Conservation (phyloP, 2,329 filamentous ascomycete species). For the Bipolaris victoriae region DNA sequence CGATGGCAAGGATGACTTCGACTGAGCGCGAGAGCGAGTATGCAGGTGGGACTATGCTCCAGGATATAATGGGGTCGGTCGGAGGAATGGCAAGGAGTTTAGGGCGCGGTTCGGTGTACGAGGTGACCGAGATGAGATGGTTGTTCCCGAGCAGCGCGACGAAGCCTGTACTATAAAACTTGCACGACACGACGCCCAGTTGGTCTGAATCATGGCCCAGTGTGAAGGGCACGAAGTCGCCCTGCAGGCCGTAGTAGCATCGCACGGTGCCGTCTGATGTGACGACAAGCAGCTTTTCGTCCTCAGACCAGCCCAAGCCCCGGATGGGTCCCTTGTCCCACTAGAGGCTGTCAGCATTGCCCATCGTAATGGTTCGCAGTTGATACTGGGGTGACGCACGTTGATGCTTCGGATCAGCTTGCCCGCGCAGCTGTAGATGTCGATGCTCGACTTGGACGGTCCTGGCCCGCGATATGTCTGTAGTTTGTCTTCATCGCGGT, state of each 20-base stretch:
- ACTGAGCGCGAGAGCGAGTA: conserved; percentile 91
- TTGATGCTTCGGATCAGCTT: conserved; percentile 82
- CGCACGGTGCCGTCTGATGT: conserved; percentile 88
- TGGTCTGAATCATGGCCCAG: conserved; percentile 88
- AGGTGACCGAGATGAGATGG: conserved; percentile 80
- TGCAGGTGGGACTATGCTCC: conserved; percentile 85
- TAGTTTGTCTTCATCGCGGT: conserved; percentile 86
- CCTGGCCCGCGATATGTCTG: conserved; percentile 76
- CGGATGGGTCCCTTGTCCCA: conserved; percentile 92
- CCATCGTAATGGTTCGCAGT: conserved; percentile 1
- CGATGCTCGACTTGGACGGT: conserved; percentile 80
- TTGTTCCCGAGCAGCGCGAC: conserved; percentile 92
- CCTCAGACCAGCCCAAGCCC: conserved; percentile 94
- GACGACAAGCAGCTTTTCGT: conserved; percentile 88
- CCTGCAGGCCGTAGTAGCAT: conserved; percentile 89
- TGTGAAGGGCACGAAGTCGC: conserved; percentile 93
- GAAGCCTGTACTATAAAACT: conserved; percentile 91
- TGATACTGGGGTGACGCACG: conserved; percentile 46
- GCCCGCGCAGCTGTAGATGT: conserved; percentile 92
- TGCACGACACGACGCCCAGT: conserved; percentile 83
- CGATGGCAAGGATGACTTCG: conserved; percentile 86
- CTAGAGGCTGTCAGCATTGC: conserved; percentile 44
- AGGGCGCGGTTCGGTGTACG: conserved; percentile 88
- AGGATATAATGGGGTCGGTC: conserved; percentile 80
- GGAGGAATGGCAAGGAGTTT: conserved; percentile 79